Percentiles rank a stretch among this genome's conserved stretches.
Conservation (phyloP, 176 grass and related monocot species). For the Panicum miliaceum region DNA sequence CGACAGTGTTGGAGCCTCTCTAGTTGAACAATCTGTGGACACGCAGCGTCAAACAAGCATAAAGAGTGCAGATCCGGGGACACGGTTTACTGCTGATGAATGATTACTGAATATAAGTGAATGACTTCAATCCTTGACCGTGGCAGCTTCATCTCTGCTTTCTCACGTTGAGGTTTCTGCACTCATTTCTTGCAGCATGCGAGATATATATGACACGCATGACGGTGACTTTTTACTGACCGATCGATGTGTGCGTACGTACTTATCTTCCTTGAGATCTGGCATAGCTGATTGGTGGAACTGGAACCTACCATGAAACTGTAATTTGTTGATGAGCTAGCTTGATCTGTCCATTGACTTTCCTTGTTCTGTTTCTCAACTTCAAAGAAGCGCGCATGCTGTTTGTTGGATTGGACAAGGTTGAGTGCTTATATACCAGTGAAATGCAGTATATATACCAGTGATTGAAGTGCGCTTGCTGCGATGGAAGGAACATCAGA, state of each 20-base stretch:
- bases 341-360: not conserved
- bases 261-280: no score
- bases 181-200: not conserved
- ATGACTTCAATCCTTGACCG: not conserved
- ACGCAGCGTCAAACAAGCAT: conserved; percentile 11
- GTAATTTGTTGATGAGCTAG: not conserved
- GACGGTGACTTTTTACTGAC: not conserved
- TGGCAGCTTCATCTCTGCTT: conserved; percentile 7
- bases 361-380: not conserved
- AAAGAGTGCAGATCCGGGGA: not conserved
- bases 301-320: conserved; percentile 6
- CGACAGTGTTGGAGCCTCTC: not conserved
- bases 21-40: not conserved
- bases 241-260: no score
- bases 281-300: not conserved
- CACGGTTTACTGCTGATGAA: not conserved
- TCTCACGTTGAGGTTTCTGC: not conserved
- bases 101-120: conserved; percentile 3
- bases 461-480: no score
- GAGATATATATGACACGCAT: not conserved
- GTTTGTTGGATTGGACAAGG: no score
- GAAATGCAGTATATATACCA: no score
- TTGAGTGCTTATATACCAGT: no score
- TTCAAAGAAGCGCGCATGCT: no score
- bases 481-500: no score